phyloP scores from a whole-genome alignment of 176 grass and related monocot genomes.

The Cenchrus americanus region DNA sequence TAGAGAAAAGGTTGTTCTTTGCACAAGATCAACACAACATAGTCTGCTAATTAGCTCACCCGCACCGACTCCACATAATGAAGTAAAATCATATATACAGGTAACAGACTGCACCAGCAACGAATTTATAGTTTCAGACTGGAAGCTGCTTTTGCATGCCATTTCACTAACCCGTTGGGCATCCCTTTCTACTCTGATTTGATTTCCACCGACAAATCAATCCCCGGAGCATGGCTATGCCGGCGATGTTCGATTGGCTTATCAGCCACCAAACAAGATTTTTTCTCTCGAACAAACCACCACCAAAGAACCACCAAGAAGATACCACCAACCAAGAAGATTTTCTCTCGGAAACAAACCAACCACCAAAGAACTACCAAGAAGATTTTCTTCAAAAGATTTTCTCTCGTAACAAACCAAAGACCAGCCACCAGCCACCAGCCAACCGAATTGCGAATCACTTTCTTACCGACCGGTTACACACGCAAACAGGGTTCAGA shows the following conservation, averaged over 20 bases:
- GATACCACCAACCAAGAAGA: no score
- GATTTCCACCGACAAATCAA: conserved; percentile 4
- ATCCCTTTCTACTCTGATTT: background rate
- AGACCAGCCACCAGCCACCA: no score
- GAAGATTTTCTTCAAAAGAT: no score
- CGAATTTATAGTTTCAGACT: conserved; percentile 19
- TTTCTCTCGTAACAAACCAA: no score
- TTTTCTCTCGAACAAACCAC: no score
- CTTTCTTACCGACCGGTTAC: background rate
- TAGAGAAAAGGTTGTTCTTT: background rate
- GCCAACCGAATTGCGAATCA: background rate
- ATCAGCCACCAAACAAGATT: no score
- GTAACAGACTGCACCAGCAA: background rate
- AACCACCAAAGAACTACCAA: no score
- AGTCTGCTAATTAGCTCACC: background rate
- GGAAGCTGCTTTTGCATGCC: background rate
- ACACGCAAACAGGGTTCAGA: conserved; percentile 11
- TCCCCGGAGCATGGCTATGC: background rate
- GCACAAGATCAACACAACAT: background rate
- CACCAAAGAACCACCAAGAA: no score
- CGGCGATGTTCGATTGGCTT: no score
- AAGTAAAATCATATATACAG: background rate
- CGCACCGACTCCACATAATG: background rate
- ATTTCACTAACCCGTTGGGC: background rate
- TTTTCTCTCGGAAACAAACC: no score